Evolutionary conservation across 441 rosid genomes (phyloP), one percentile per base, ranked within the genome.

Genomic region (Corymbia calophylla): DNA sequence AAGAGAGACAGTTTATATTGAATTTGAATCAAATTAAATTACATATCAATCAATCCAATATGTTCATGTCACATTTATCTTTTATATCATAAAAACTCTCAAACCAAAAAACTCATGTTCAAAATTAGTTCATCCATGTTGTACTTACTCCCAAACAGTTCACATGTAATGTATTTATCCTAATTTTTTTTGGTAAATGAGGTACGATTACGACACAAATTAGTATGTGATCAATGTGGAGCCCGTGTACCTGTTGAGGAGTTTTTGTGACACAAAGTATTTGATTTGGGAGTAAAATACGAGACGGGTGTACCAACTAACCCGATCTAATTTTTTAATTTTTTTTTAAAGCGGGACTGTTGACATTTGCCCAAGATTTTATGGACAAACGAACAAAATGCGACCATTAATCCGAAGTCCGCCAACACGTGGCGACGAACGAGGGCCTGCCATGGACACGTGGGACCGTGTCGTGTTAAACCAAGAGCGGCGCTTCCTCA

Each of bases 111-210:
- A 62, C 17, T 3, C 18, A n/a, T 29, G 1, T 2, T 6, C 7
- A 0, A 58, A 58, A 58, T 8, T 58, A 23, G 44, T 62, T 29
- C 4, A 62, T 4, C 68, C 2, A 0, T 29, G 35, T 62, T 1
- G 29, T 62, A 62, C 13, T 8, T 62, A 62, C 4, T n/a, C 19
- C 4, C 4, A 62, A 14, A 62, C 6, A 0, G 44, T 39, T 39
- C 44, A 39, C 44, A 39, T 39, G 44, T 39, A 39, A 39, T 5
- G 6, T 5, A 39, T 39, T 39, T 39, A 39, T 39, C 7, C 64
- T 29, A 58, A 56, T 10, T 58, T 25, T 25, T 58, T 25, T 58
- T 58, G 64, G 64, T 58, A 10, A 25, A 58, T 58, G 44, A 39
- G 44, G 44, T 39, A 39, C 44, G 44, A 39, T 39, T 39, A 39